A percentile compares a stretch with the other conserved stretches of the same genome.
Conservation (phyloP, 2,329 filamentous ascomycete species). For the Phyllosticta paracitricarpa region DNA sequence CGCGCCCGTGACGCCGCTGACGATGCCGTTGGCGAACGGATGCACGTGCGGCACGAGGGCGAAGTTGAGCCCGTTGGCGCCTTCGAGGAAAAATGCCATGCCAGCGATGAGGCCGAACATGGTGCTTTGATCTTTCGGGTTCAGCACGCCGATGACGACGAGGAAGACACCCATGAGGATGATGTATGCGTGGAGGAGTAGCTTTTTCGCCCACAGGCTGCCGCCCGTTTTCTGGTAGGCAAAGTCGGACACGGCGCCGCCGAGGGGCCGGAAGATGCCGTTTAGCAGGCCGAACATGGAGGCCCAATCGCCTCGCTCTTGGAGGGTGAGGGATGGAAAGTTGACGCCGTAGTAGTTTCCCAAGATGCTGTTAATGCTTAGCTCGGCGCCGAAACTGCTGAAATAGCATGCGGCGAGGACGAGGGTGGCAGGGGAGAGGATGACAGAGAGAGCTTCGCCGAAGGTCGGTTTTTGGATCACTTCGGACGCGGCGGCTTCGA, state of each 20-base stretch:
- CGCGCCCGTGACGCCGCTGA: slow-evolving; percentile 71
- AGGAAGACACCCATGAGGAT: slow-evolving; percentile 49
- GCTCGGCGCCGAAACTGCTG: slow-evolving; percentile 51
- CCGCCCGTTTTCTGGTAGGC: slow-evolving; percentile 41
- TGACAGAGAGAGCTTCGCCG: slow-evolving; percentile 49
- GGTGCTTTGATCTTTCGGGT: slow-evolving; percentile 51
- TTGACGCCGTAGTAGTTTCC: slow-evolving; percentile 49
- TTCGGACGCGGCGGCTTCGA: slow-evolving; percentile 50
- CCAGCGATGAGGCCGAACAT: slow-evolving; percentile 71
- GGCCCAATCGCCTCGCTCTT: slow-evolving; percentile 50
- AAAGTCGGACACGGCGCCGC: slow-evolving; percentile 50
- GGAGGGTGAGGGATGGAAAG: slow-evolving; percentile 46
- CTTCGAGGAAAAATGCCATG: slow-evolving; percentile 74
- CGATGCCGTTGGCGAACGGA: slow-evolving; percentile 64
- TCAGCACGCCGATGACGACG: slow-evolving; percentile 51
- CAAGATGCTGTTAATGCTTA: slow-evolving; percentile 51
- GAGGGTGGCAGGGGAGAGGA: slow-evolving; percentile 50
- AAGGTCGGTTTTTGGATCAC: slow-evolving; percentile 51
- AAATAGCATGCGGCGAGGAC: slow-evolving; percentile 46
- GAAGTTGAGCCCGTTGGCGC: slow-evolving; percentile 79
- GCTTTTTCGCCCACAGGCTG: slow-evolving; percentile 54
- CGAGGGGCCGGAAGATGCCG: slow-evolving; percentile 55
- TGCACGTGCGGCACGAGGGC: slow-evolving; percentile 79
- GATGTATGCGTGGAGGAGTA: slow-evolving; percentile 47
- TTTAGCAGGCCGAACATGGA: slow-evolving; percentile 71